Evolutionary conservation across 192 early-diverging fungal species (phyloP).

Genomic region (Backusella parvicylindrica): DNA sequence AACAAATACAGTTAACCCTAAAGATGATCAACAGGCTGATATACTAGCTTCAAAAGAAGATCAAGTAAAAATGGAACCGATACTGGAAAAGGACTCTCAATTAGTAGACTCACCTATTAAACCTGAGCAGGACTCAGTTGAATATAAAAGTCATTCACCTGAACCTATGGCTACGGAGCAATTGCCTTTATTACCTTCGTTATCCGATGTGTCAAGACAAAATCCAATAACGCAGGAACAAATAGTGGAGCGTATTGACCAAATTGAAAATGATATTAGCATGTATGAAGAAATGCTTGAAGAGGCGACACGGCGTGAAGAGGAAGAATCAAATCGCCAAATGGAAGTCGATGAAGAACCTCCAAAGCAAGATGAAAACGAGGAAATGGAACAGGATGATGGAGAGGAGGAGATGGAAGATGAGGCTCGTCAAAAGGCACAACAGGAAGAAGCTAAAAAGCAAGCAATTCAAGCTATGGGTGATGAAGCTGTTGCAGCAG

Average conservation of each 20-base stretch:
- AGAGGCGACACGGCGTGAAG: conserved; percentile 1
- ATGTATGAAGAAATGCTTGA: conserved; percentile 31
- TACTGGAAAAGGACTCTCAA: background rate
- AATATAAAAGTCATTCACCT: conserved; percentile 2
- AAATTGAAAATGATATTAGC: conserved; percentile 35
- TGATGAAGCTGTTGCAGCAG: background rate
- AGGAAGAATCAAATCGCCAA: background rate
- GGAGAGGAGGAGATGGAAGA: conserved; percentile 12
- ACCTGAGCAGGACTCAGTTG: background rate
- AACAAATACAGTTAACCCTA: background rate
- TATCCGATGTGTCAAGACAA: background rate
- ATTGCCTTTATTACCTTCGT: background rate
- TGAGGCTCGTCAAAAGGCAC: conserved; percentile 16
- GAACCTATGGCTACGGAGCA: background rate
- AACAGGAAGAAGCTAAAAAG: conserved; percentile 11
- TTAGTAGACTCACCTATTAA: background rate
- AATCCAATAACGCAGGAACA: conserved; percentile 25
- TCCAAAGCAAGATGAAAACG: background rate
- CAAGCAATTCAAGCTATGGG: conserved; percentile 22
- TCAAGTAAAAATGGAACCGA: background rate
- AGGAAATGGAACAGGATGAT: background rate
- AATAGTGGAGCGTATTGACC: conserved; percentile 35
- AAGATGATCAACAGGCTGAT: background rate
- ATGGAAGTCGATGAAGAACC: background rate
- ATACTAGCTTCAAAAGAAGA: background rate